A percentile compares a stretch with the other conserved stretches of the same genome.
Evolutionary conservation across 345 rosid species (phyloP).

Genomic region (Eutrema japonicum): DNA sequence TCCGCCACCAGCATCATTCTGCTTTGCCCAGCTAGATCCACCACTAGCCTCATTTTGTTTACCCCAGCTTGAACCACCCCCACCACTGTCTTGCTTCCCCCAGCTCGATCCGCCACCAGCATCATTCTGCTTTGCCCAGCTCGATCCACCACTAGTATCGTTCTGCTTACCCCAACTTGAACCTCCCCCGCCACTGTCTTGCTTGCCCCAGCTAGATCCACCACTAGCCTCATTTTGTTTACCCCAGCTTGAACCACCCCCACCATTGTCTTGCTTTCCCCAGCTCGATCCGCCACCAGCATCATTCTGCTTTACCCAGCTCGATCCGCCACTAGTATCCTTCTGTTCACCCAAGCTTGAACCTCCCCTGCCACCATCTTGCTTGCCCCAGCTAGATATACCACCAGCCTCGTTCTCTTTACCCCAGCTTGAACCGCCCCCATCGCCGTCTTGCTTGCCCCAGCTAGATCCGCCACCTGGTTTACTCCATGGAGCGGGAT

Average conservation of each 20-base stretch:
- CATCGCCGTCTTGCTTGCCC: conserved; percentile 26
- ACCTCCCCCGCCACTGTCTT: neutral
- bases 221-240: conserved; percentile 22
- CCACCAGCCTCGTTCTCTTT: conserved; percentile 4
- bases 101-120: conserved; percentile 25
- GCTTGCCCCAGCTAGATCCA: conserved; percentile 34
- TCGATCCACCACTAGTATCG: neutral
- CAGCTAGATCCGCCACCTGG: conserved; percentile 35
- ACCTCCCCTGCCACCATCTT: conserved; percentile 6
- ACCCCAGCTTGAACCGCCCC: conserved; percentile 21
- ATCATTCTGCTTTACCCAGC: conserved; percentile 2
- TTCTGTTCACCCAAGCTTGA: conserved; percentile 26
- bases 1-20: conserved; percentile 31
- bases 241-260: conserved; percentile 26
- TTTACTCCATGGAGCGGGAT: conserved; percentile 42
- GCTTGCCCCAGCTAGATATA: conserved; percentile 26
- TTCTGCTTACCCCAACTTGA: conserved; percentile 29
- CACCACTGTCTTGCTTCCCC: conserved; percentile 22
- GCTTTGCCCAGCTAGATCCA: conserved; percentile 1
- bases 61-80: conserved; percentile 15
- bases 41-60: conserved; percentile 11
- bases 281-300: conserved; percentile 38
- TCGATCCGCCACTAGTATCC: neutral
- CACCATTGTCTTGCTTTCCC: conserved; percentile 28
- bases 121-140: conserved; percentile 29